phyloP scores from a whole-genome alignment of 2,329 filamentous ascomycete genomes.

The Onygenales sp. region DNA sequence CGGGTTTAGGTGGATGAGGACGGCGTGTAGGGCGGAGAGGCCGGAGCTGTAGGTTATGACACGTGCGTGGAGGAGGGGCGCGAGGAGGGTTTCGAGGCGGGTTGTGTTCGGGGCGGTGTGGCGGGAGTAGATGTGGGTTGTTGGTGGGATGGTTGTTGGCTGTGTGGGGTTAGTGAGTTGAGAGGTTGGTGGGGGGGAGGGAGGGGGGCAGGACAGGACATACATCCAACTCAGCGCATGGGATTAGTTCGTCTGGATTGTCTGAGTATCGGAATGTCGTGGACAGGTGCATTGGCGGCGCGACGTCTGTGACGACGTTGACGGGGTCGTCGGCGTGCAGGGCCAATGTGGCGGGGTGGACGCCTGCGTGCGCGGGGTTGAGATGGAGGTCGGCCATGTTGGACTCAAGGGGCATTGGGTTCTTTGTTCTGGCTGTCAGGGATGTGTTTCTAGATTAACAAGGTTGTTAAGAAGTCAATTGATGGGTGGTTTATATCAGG shows the following conservation, averaged over 20 bases:
- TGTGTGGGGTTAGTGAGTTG: slow-evolving; percentile 6
- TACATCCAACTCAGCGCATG: slow-evolving; percentile 46
- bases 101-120: slow-evolving; percentile 68
- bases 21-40: slow-evolving; percentile 77
- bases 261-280: slow-evolving; percentile 78
- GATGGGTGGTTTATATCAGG: no score
- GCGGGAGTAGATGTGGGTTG: slow-evolving; percentile 72
- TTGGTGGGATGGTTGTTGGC: slow-evolving; percentile 10
- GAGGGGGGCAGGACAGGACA: slow-evolving; percentile 24
- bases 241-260: slow-evolving; percentile 57
- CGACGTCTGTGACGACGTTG: slow-evolving; percentile 66
- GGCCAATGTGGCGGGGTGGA: slow-evolving; percentile 55
- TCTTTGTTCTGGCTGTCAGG: no score
- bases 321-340: slow-evolving; percentile 75
- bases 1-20: slow-evolving; percentile 77
- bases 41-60: slow-evolving; percentile 76
- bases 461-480: no score
- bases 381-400: slow-evolving; percentile 5
- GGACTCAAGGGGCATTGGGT: background rate
- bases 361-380: slow-evolving; percentile 2
- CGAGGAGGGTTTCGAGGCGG: slow-evolving; percentile 75
- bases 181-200: background rate
- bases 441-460: no score
- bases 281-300: slow-evolving; percentile 80
- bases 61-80: slow-evolving; percentile 54